Percentiles rank a stretch among this genome's conserved stretches.
These are phyloP conservation scores for Hanseniaspora hatyaiensis DNA, from an alignment of 805 yeast species.

Conservation along the genomic window DNA sequence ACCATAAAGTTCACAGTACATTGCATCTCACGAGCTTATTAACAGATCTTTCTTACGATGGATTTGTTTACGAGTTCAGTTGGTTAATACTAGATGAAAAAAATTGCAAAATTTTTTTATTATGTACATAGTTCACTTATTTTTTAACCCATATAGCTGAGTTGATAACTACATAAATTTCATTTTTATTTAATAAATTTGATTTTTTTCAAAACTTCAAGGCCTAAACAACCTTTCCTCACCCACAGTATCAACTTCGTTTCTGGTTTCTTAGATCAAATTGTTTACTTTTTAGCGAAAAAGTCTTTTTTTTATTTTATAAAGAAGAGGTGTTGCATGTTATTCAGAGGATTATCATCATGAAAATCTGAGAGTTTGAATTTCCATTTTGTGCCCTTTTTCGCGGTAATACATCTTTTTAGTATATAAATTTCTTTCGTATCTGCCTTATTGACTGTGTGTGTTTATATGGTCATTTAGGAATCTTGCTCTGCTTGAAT, in stretches of 20 bases:
- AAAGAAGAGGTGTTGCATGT: conserved; percentile 16
- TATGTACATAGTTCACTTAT: conserved; percentile 14
- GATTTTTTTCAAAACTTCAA: conserved; percentile 19
- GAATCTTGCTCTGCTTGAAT: too few species aligned
- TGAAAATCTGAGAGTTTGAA: conserved; percentile 17
- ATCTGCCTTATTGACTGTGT: not conserved
- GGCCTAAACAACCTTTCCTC: conserved; percentile 29
- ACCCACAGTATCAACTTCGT: conserved; percentile 31
- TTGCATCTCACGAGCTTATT: conserved; percentile 7
- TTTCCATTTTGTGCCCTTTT: conserved; percentile 17
- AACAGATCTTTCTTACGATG: not conserved
- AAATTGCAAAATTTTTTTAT: not conserved
- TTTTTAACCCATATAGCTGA: conserved; percentile 32
- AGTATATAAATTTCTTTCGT: not conserved
- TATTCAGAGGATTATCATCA: conserved; percentile 16
- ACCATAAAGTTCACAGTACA: conserved; percentile 27
- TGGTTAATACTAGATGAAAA: conserved; percentile 30
- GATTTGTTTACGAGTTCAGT: conserved; percentile 10
- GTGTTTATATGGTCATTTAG: not conserved
- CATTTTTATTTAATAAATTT: not conserved
- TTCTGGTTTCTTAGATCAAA: conserved; percentile 34
- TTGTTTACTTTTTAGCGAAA: conserved; percentile 16
- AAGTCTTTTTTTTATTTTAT: conserved; percentile 10
- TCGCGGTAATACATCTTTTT: conserved; percentile 17
- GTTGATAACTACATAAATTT: conserved; percentile 16